A percentile compares a stretch with the other conserved stretches of the same genome.
Conservation (phyloP, 78 protist species). For the Speleostelium caveatum region DNA sequence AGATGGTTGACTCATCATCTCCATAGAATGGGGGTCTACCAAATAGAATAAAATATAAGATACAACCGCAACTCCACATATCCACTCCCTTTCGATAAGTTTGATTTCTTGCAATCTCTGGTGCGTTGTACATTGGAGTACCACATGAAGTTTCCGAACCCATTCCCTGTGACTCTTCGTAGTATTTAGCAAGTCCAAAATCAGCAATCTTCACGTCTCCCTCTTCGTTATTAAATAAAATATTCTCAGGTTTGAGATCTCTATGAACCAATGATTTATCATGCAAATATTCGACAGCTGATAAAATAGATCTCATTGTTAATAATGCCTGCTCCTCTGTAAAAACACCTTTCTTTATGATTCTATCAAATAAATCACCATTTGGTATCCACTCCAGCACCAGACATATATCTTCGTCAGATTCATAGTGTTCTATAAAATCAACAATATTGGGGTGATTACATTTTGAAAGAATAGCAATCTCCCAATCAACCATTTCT, state of each 20-base stretch:
- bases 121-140: constrained; percentile 87
- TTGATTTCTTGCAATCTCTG: constrained; percentile 83
- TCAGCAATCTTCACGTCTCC: constrained; percentile 84
- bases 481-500: constrained; percentile 73
- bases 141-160: constrained; percentile 87
- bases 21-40: constrained; percentile 68
- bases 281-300: constrained; percentile 80
- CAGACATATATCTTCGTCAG: constrained; percentile 64
- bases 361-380: constrained; percentile 86
- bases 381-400: constrained; percentile 79
- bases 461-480: constrained; percentile 68
- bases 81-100: constrained; percentile 56
- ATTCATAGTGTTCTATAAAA: constrained; percentile 73
- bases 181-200: constrained; percentile 81
- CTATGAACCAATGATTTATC: constrained; percentile 77
- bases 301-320: constrained; percentile 69
- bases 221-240: constrained; percentile 32
- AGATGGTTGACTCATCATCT: constrained; percentile 37
- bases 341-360: constrained; percentile 72
- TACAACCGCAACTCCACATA: constrained; percentile 73
- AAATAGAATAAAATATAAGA: constrained; percentile 54
- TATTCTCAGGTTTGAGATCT: constrained; percentile 87
- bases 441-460: constrained; percentile 79
- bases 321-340: constrained; percentile 70
- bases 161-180: constrained; percentile 57